A percentile compares a stretch with the other conserved stretches of the same genome.
These are phyloP conservation scores for Arthrinium puccinioides DNA, from an alignment of 2,329 filamentous ascomycete species.

Conservation along the genomic window DNA sequence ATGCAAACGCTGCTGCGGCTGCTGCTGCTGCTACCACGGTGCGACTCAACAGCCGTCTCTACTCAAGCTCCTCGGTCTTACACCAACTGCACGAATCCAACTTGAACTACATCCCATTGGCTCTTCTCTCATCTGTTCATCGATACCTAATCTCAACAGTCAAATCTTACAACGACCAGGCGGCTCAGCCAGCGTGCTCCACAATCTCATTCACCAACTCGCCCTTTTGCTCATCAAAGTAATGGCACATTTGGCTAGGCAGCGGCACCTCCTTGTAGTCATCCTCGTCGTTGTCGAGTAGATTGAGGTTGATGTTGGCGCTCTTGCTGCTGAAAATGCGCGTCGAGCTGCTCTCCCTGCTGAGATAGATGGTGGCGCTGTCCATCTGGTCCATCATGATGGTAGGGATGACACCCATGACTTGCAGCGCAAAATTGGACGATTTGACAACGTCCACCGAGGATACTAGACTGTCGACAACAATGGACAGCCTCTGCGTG, in stretches of 20 bases:
- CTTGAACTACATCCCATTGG: no score
- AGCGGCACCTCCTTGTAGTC: slow-evolving; percentile 85
- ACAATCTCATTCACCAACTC: slow-evolving; percentile 89
- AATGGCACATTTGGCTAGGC: slow-evolving; percentile 81
- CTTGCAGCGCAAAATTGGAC: slow-evolving; percentile 88
- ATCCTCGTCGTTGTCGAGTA: slow-evolving; percentile 62
- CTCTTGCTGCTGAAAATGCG: slow-evolving; percentile 90
- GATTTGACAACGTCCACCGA: slow-evolving; percentile 81
- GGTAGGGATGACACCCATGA: slow-evolving; percentile 78
- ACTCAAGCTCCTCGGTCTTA: no score
- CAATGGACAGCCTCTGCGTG: slow-evolving; percentile 72
- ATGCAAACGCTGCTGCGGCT: no score
- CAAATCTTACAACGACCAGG: background rate
- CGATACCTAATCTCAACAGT: no score
- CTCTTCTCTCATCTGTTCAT: no score
- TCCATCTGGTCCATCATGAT: slow-evolving; percentile 91
- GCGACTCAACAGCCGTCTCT: no score
- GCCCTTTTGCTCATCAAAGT: slow-evolving; percentile 62
- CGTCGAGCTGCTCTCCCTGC: slow-evolving; percentile 67
- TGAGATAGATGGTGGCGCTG: slow-evolving; percentile 79
- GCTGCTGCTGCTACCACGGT: no score
- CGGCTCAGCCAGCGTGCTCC: slow-evolving; percentile 70
- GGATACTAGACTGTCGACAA: slow-evolving; percentile 53
- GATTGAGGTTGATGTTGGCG: slow-evolving; percentile 77
- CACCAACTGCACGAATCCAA: no score